Evolutionary conservation across 371 early-diverging fungal genomes (phyloP), one percentile per base, ranked within the genome.

Genomic region (Syncephalastrum racemosum): DNA sequence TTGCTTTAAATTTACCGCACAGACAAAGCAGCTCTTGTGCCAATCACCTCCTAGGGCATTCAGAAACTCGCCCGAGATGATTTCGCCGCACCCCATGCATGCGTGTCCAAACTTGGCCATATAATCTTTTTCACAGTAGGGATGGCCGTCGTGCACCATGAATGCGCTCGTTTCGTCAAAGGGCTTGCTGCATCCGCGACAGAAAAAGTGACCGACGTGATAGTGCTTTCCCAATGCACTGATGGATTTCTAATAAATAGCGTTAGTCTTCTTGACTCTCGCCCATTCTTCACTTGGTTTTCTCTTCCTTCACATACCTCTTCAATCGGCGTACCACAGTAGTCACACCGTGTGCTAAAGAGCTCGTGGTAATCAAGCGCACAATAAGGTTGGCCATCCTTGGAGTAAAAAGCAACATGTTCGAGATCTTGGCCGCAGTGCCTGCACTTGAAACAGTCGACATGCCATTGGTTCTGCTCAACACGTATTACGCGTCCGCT

Each of bases 121-220:
- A 50, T 87, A 90, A 64, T 90, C 90, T 46, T 79, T 79, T 53
- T 88, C 84, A 60, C 92, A 91, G 56, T 90, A 91, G 0, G 89
- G 84, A 48, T 84, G 82, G 4, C 88, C 90, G 4, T 85, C 81
- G 53, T 87, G 80, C 14, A 89, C 90, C 73, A 87, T 74, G 49
- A 89, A 89, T 2, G 55, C 57, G 18, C 77, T 71, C 36, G 78
- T 70, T 41, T 79, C 78, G 8, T 70, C 78, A 64, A 87, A 84
- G 1, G 82, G 82, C 41, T 72, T 75, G 16, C 88, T 88, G 56
- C 91, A 91, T 50, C 86, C 86, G 19, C 83, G 83, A 62, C 91
- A 91, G 60, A 91, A 90, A 63, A 90, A 89, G 60, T 90, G 89
- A 1, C 82, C 87, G 1, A 77, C 77, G 59, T 91, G 91, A 75